These are phyloP conservation scores for Xylariales sp. DNA, from an alignment of 2,329 filamentous ascomycete species.

Conservation along the genomic window DNA sequence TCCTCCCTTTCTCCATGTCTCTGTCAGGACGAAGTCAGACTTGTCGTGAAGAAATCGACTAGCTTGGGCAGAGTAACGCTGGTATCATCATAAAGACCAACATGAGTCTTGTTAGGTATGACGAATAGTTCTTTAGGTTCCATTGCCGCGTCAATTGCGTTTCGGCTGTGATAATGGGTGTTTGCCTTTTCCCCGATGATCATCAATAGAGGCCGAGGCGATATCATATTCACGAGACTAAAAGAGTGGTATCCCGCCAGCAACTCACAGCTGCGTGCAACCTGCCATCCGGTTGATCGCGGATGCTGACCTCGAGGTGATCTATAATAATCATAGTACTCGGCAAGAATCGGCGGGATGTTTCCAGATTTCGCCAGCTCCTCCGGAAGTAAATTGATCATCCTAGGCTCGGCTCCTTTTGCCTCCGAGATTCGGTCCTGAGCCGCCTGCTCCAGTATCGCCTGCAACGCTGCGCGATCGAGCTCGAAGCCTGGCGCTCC, in stretches of 20 bases:
- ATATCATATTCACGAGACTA: background rate
- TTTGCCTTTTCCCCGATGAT: background rate
- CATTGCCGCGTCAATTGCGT: background rate
- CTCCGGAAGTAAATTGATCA: no score
- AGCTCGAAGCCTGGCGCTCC: background rate
- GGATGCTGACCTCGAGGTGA: background rate
- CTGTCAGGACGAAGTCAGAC: no score
- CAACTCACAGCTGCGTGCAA: background rate
- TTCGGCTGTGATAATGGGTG: background rate
- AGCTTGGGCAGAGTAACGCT: no score
- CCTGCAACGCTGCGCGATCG: background rate
- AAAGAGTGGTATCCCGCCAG: background rate
- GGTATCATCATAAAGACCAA: constrained; percentile 1
- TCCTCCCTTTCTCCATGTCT: no score
- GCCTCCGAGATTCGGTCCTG: no score
- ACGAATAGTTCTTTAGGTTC: background rate
- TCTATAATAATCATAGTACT: no score
- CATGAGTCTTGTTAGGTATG: background rate
- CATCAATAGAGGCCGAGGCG: background rate
- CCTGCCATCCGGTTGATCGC: background rate
- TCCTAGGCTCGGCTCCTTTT: no score
- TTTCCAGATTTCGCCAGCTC: no score
- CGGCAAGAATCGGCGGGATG: no score
- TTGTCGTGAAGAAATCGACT: no score
- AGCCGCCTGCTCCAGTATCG: no score